Evolutionary conservation across 1,284 basidiomycete genomes (phyloP).

Genomic region (Ustanciosporium gigantosporum): DNA sequence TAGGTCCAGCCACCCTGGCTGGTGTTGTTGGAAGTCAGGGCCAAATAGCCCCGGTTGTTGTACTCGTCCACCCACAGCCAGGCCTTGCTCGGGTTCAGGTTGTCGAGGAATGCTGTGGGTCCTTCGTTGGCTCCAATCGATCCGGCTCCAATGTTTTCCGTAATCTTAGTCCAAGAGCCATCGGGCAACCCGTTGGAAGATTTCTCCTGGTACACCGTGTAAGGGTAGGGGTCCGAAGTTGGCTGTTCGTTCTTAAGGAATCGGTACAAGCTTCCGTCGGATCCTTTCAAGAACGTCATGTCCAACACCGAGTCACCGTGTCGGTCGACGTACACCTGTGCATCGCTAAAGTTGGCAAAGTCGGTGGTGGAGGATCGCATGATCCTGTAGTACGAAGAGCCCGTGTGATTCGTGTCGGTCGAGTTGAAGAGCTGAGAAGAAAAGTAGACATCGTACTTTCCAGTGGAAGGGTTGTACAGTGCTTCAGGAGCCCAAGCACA

Average conservation of each 20-base stretch:
- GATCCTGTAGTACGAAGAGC: slow-evolving; percentile 4
- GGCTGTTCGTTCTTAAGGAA: slow-evolving; percentile 21
- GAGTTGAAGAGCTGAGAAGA: slow-evolving; percentile 2
- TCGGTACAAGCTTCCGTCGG: slow-evolving; percentile 4
- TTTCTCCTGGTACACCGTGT: slow-evolving; percentile 9
- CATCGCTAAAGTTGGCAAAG: slow-evolving; percentile 4
- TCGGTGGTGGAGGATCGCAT: slow-evolving; percentile 9
- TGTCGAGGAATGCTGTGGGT: slow-evolving; percentile 9
- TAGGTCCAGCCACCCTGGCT: slow-evolving; percentile 4
- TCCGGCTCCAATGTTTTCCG: slow-evolving; percentile 7
- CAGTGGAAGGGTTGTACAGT: slow-evolving; percentile 4
- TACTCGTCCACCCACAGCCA: slow-evolving; percentile 15
- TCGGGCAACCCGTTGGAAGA: slow-evolving; percentile 2
- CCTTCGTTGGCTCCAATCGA: slow-evolving; percentile 5
- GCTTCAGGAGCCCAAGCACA: slow-evolving; percentile 17
- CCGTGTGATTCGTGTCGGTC: slow-evolving; percentile 1
- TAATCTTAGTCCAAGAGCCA: slow-evolving; percentile 8
- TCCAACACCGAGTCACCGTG: slow-evolving; percentile 6
- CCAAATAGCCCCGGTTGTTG: slow-evolving; percentile 7
- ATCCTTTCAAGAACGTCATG: slow-evolving; percentile 6
- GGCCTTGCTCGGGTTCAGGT: not conserved
- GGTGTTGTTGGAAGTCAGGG: slow-evolving; percentile 1
- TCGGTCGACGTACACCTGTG: slow-evolving; percentile 7
- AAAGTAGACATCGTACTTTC: slow-evolving; percentile 12
- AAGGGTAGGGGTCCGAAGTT: slow-evolving; percentile 8